Evolutionary conservation across 306 rosid genomes (phyloP), one percentile per base, ranked within the genome.

Genomic region (Cucumis melo): DNA sequence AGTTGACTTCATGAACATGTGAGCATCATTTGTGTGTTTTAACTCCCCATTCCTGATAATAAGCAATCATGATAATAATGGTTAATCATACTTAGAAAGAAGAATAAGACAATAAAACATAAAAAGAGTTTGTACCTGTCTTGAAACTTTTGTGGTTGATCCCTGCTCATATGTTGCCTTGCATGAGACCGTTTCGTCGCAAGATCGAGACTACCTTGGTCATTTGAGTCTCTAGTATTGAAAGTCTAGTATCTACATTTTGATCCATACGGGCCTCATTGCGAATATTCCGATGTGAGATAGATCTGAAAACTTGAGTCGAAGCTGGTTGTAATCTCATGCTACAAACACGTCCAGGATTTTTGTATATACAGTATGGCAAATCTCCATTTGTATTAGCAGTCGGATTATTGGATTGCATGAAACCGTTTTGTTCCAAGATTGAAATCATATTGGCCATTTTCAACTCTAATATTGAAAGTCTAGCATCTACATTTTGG

Each of bases 201-300:
- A 66, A 66, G 20, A 66, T 20, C 4, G 73, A n/a, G 41, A 66
- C 51, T 66, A 66, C 53, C 32, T 66, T 39, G 32, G 51, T 41
- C 73, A 66, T 66, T 66, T 41, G 73, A 24, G 34, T 8, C 34
- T 66, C 73, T 20, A 66, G 2, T 66, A 66, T 41, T 7, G 27
- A 66, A 66, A 66, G 73, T 66, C 73, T 66, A 41, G 73, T 41
- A 66, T 66, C 73, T 39, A 66, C 73, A 41, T 41, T 66, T 39
- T 66, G 53, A 66, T 66, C 73, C 54, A 66, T 66, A 20, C 41
- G 50, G 41, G 54, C 50, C 34, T 39, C 53, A 0, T 39, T 39
- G 41, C 73, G 53, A 23, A 66, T 41, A 20, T 66, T 41, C 7
- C 73, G 34, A n/a, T 41, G 73, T 3, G 73, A 65, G 15, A 20